phyloP scores from a whole-genome alignment of 2,329 filamentous ascomycete genomes.

The Colletotrichum sp. region DNA sequence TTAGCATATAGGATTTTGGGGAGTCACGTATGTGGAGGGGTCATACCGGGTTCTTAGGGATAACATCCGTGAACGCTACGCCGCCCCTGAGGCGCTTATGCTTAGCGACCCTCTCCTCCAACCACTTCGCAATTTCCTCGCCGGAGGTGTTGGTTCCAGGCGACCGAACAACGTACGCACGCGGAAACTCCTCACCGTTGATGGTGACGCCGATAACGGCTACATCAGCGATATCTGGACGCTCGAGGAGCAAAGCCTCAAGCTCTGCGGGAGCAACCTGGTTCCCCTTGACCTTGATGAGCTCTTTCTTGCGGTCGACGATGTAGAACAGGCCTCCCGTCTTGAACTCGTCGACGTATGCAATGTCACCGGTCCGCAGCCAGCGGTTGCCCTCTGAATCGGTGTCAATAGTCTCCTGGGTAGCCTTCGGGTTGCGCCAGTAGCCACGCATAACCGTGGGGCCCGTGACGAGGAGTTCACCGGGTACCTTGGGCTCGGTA shows the following conservation, averaged over 20 bases:
- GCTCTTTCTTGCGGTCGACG: constrained; percentile 74
- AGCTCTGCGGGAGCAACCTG: constrained; percentile 64
- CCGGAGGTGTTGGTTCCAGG: constrained; percentile 50
- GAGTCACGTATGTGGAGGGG: constrained; percentile 9
- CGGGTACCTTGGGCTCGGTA: constrained; percentile 55
- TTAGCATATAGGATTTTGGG: neutral
- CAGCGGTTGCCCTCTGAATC: constrained; percentile 61
- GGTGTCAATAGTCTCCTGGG: constrained; percentile 57
- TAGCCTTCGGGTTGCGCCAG: constrained; percentile 74
- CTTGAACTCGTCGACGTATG: constrained; percentile 66
- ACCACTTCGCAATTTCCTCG: constrained; percentile 66
- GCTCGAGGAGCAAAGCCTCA: constrained; percentile 41
- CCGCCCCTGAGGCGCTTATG: constrained; percentile 75
- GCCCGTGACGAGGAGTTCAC: constrained; percentile 76
- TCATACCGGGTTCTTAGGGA: constrained; percentile 64
- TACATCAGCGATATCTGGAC: constrained; percentile 60
- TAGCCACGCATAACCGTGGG: constrained; percentile 80
- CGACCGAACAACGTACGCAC: constrained; percentile 64
- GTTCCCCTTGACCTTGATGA: constrained; percentile 66
- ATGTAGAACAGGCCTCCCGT: constrained; percentile 60
- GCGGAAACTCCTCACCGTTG: constrained; percentile 62
- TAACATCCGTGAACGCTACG: constrained; percentile 68
- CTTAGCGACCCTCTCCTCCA: constrained; percentile 65
- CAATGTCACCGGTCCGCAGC: constrained; percentile 79
- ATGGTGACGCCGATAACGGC: constrained; percentile 67